Percentiles rank a stretch among this genome's conserved stretches.
Evolutionary conservation across 2,329 filamentous ascomycete species (phyloP).

Genomic region (Scedosporium boydii): DNA sequence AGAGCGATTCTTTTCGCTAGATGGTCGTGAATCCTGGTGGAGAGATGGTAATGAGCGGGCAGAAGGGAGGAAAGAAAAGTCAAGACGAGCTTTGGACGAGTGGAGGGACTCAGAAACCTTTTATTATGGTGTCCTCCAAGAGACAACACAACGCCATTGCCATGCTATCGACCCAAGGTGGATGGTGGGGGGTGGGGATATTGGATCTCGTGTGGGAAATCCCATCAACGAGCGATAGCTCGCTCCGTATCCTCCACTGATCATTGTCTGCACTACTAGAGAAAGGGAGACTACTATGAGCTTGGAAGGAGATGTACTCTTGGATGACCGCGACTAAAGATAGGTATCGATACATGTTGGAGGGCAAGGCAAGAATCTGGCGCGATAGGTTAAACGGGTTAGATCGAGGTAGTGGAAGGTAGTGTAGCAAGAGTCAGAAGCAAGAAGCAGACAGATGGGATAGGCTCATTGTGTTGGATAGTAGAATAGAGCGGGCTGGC

Average conservation of each 20-base stretch:
- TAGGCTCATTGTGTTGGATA: not conserved
- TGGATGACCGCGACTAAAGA: not conserved
- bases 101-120: constrained; percentile 3
- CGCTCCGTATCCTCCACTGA: not conserved
- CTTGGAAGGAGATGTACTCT: not conserved
- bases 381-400: not conserved
- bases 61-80: not conserved
- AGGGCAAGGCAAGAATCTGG: not conserved
- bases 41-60: not conserved
- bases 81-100: not conserved
- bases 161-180: not conserved
- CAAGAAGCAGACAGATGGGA: not conserved
- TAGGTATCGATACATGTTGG: not conserved
- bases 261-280: not conserved
- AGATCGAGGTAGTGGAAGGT: not conserved
- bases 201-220: not conserved
- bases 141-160: not conserved
- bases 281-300: not conserved
- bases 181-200: constrained; percentile 1
- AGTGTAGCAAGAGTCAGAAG: not conserved
- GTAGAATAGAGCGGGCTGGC: not conserved
- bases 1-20: not conserved
- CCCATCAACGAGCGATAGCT: not conserved
- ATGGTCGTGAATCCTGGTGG: not conserved
- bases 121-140: not conserved